These are phyloP conservation scores for Jaapia argillacea DNA, from an alignment of 768 basidiomycete genomes.

Conservation along the genomic window DNA sequence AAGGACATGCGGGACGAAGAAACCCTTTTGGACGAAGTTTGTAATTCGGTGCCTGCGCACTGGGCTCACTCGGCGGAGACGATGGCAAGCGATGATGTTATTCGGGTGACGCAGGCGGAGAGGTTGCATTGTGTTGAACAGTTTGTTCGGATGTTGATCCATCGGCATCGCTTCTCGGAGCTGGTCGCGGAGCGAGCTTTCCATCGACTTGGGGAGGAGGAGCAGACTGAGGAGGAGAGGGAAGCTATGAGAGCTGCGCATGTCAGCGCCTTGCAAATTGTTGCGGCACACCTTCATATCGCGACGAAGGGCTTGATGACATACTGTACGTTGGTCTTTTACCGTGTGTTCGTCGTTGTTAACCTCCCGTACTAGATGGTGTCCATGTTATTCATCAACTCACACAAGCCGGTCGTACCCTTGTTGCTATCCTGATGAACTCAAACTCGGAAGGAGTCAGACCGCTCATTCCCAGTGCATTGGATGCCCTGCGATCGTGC, in stretches of 20 bases:
- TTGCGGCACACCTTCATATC: conserved; percentile 74
- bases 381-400: conserved; percentile 95
- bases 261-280: conserved; percentile 69
- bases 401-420: conserved; percentile 86
- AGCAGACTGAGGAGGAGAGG: conserved; percentile 59
- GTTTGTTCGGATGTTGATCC: conserved; percentile 78
- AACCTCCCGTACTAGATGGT: conserved; percentile 44
- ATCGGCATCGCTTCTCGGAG: conserved; percentile 79
- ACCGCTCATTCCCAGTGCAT: conserved; percentile 67
- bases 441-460: conserved; percentile 76
- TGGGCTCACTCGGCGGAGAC: conserved; percentile 81
- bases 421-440: conserved; percentile 80
- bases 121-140: conserved; percentile 83
- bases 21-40: conserved; percentile 70
- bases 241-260: conserved; percentile 75
- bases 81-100: conserved; percentile 74
- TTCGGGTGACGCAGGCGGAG: conserved; percentile 83
- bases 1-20: conserved; percentile 76
- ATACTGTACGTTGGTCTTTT: conserved; percentile 56
- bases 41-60: conserved; percentile 55
- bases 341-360: conserved; percentile 4
- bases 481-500: conserved; percentile 82
- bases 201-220: conserved; percentile 31
- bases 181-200: conserved; percentile 59
- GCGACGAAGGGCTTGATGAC: conserved; percentile 90